Percentiles rank a stretch among this genome's conserved stretches.
phyloP scores from a whole-genome alignment of 345 rosid genomes.

The Raphanus sativus region DNA sequence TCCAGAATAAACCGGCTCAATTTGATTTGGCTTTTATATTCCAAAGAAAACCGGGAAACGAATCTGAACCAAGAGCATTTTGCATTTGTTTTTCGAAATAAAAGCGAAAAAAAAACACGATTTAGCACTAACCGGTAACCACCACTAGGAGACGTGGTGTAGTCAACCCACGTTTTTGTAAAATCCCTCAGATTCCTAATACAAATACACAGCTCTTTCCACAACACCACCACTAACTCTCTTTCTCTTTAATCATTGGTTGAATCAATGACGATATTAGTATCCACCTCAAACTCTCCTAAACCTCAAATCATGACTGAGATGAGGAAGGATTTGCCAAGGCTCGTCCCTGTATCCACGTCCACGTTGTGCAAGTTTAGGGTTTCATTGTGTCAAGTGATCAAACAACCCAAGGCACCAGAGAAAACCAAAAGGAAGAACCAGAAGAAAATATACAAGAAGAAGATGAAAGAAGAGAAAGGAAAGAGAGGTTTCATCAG shows the following conservation, averaged over 20 bases:
- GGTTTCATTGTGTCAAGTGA: constrained; percentile 24
- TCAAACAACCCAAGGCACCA: constrained; percentile 38
- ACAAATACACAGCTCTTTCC: neutral
- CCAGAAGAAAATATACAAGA: neutral
- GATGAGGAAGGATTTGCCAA: neutral
- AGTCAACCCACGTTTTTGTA: constrained; percentile 18
- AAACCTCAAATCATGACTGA: neutral
- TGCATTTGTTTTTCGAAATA: neutral
- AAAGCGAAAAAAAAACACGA: neutral
- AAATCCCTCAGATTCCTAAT: neutral
- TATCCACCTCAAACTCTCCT: neutral
- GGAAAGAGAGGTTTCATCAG: constrained; percentile 1
- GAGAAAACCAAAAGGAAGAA: constrained; percentile 22
- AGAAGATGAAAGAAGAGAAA: constrained; percentile 14
- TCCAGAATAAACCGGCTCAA: neutral
- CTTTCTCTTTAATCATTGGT: neutral
- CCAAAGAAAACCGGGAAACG: neutral
- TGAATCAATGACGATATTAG: neutral
- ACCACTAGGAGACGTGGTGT: constrained; percentile 1
- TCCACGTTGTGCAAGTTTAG: constrained; percentile 13
- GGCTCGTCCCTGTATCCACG: neutral
- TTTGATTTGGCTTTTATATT: neutral
- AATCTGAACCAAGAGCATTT: neutral
- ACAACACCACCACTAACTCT: constrained; percentile 14
- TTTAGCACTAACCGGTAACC: neutral